Percentiles rank a stretch among this genome's conserved stretches.
phyloP scores from a whole-genome alignment of 1,284 basidiomycete genomes.

The Naganishia sp. region DNA sequence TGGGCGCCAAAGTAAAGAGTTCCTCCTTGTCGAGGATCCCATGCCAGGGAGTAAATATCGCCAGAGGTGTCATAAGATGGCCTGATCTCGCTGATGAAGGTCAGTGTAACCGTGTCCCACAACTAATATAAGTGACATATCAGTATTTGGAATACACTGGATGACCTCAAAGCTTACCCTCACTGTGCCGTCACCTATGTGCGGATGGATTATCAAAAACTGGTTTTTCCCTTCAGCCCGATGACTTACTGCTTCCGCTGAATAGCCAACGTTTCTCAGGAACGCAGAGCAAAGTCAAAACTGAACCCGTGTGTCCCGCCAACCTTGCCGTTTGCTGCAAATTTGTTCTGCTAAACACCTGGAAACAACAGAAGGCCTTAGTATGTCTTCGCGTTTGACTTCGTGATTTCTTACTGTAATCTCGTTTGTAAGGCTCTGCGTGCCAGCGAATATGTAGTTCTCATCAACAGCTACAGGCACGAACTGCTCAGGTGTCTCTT shows the following conservation, averaged over 20 bases:
- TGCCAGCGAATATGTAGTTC: slow-evolving; percentile 77
- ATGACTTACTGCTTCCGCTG: slow-evolving; percentile 61
- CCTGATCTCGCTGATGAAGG: slow-evolving; percentile 72
- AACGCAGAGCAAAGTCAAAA: slow-evolving; percentile 78
- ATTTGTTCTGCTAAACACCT: slow-evolving; percentile 80
- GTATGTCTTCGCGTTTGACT: no score
- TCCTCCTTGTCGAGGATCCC: slow-evolving; percentile 65
- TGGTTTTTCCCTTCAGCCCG: slow-evolving; percentile 9
- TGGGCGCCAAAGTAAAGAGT: slow-evolving; percentile 87
- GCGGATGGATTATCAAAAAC: background rate
- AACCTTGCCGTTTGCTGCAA: slow-evolving; percentile 71
- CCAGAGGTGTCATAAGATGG: slow-evolving; percentile 85
- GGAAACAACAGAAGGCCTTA: background rate
- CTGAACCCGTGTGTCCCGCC: slow-evolving; percentile 81
- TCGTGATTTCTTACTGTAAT: slow-evolving; percentile 56
- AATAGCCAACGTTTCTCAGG: slow-evolving; percentile 78
- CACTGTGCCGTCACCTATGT: slow-evolving; percentile 76
- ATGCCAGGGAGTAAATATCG: slow-evolving; percentile 85
- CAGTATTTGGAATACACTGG: slow-evolving; percentile 21
- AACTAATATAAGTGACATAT: slow-evolving; percentile 58
- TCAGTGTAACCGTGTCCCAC: slow-evolving; percentile 76
- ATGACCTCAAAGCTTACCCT: slow-evolving; percentile 58
- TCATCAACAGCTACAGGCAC: slow-evolving; percentile 63
- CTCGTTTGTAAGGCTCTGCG: slow-evolving; percentile 73
- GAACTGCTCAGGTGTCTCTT: background rate